Percentiles rank a stretch among this genome's conserved stretches.
Evolutionary conservation across 495 filamentous ascomycete species (phyloP).

Genomic region (Penicillium riverlandense): DNA sequence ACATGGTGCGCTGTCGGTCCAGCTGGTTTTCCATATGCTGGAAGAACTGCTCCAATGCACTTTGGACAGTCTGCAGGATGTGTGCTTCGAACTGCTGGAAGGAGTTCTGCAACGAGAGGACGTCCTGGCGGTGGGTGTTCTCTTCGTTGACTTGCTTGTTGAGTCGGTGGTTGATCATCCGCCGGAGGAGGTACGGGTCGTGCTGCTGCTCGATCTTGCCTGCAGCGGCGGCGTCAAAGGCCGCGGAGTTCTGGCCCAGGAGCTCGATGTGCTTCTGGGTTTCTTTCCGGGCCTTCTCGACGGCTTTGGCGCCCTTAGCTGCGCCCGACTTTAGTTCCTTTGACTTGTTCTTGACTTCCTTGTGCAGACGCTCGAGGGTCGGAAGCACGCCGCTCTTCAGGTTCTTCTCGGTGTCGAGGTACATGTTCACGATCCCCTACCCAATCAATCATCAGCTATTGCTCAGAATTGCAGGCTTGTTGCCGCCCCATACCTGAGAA

Average conservation of each 20-base stretch:
- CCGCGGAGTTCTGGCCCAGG: slow-evolving; percentile 72
- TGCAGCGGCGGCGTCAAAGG: slow-evolving; percentile 61
- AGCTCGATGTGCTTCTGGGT: slow-evolving; percentile 97
- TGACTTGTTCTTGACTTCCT: slow-evolving; percentile 90
- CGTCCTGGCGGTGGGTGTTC: slow-evolving; percentile 87
- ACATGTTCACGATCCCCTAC: slow-evolving; percentile 74
- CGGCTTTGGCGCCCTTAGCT: slow-evolving; percentile 78
- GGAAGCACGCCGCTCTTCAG: slow-evolving; percentile 79
- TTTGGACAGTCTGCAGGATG: slow-evolving; percentile 74
- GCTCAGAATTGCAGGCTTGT: too few species aligned
- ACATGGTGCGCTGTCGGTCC: slow-evolving; percentile 72
- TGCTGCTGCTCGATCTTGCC: slow-evolving; percentile 56
- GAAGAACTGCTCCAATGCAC: slow-evolving; percentile 71
- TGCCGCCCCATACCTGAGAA: slow-evolving; percentile 57
- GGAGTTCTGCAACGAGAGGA: slow-evolving; percentile 79
- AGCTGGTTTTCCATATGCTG: slow-evolving; percentile 68
- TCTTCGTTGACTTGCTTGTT: slow-evolving; percentile 90
- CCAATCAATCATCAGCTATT: neutral
- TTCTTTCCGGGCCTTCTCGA: slow-evolving; percentile 75
- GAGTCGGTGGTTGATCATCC: slow-evolving; percentile 73
- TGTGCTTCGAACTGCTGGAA: slow-evolving; percentile 87
- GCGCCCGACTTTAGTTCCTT: slow-evolving; percentile 83
- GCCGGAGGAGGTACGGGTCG: slow-evolving; percentile 84
- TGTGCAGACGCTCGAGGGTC: slow-evolving; percentile 80
- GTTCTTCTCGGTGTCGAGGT: slow-evolving; percentile 80